A percentile compares a stretch with the other conserved stretches of the same genome.
Evolutionary conservation across 495 filamentous ascomycete species (phyloP).

Genomic region (Schizothecium vesticola): DNA sequence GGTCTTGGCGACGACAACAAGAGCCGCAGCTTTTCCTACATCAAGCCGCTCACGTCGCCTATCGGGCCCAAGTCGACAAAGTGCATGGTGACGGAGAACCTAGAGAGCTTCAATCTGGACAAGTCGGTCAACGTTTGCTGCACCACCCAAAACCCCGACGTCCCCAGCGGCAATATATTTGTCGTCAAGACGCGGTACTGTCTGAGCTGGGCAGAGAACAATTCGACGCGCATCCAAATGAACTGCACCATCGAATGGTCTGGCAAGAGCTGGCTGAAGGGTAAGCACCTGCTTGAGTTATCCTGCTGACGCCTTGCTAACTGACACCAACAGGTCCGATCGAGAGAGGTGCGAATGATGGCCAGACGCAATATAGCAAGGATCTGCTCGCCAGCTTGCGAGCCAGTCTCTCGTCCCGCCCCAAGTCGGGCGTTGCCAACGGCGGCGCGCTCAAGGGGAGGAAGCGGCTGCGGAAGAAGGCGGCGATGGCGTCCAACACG

Average conservation of each 20-base stretch:
- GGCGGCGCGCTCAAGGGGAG: constrained; percentile 41
- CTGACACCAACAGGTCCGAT: constrained; percentile 61
- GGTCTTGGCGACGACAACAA: constrained; percentile 69
- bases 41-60: constrained; percentile 76
- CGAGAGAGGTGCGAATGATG: constrained; percentile 90
- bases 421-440: constrained; percentile 39
- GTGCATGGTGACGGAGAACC: constrained; percentile 77
- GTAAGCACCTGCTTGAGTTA: constrained; percentile 40
- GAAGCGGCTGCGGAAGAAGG: constrained; percentile 56
- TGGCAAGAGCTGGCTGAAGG: constrained; percentile 97
- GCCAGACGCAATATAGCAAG: constrained; percentile 74
- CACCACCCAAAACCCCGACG: constrained; percentile 86
- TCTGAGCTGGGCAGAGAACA: constrained; percentile 81
- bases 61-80: constrained; percentile 96
- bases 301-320: constrained; percentile 3
- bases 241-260: constrained; percentile 92
- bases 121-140: constrained; percentile 75
- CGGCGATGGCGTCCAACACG: constrained; percentile 33
- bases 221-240: constrained; percentile 74
- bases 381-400: constrained; percentile 71
- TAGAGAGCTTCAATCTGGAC: constrained; percentile 82
- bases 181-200: constrained; percentile 89
- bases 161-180: constrained; percentile 91
- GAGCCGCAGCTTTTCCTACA: constrained; percentile 74
- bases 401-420: constrained; percentile 61